Evolutionary conservation across 768 basidiomycete species (phyloP), one percentile per base, ranked within the genome.

Genomic region (Favolaschia claudopus): DNA sequence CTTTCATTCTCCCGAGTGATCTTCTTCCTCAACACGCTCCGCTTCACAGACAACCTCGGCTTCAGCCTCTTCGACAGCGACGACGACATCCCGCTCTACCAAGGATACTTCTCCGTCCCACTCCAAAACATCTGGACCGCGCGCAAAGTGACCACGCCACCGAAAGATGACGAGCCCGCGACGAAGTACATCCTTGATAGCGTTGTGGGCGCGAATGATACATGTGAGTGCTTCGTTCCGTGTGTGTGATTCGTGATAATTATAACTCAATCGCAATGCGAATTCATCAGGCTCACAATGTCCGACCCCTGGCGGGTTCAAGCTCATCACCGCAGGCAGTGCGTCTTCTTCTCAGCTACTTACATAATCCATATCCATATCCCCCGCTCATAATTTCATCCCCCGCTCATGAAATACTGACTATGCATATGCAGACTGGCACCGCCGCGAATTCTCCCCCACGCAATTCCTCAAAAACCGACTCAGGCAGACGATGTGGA

Each of bases 221-320:
- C 50, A 7, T 46, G 60, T 57, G n/a, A n/a, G 22, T 24, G 24
- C 17, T 17, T 50, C 20, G n/a, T 40, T 33, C 33, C 32, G 31
- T 37, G 17, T 1, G 1, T 27, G 46, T 19, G 8, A 14, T 33
- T 22, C 9, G 5, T 52, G n/a, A n/a, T n/a, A n/a, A n/a, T n/a
- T n/a, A n/a, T n/a, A n/a, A n/a, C n/a, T n/a, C n/a, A n/a, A n/a
- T n/a, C n/a, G n/a, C n/a, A n/a, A n/a, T 36, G 25, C 29, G 19
- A 2, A 36, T 4, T 19, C 14, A 19, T 13, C 46, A 64, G 63
- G 63, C 29, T 48, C 50, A 8, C 63, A 57, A 34, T 64, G 63
- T 33, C 43, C 45, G 12, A 4, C 51, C 1, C 52, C 58, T 17
- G 54, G 45, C 29, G 63, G 59, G 0, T 38, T 64, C 4, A 13